These are phyloP conservation scores for Petunia secreta DNA, from an alignment of 257 asterid species.

Conservation along the genomic window DNA sequence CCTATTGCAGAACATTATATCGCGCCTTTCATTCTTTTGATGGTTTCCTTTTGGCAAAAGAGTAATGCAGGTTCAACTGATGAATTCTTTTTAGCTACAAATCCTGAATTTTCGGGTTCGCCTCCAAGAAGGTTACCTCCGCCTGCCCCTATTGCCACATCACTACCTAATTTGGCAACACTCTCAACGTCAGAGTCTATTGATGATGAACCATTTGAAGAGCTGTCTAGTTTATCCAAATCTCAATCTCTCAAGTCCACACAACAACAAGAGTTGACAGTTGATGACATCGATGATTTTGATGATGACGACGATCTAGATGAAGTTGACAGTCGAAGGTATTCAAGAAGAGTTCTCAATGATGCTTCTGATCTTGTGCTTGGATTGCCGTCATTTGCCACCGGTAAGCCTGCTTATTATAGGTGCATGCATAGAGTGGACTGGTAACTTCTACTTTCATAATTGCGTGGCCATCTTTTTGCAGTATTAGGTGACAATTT, in stretches of 20 bases:
- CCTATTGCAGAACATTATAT: not conserved
- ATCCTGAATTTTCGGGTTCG: constrained; percentile 78
- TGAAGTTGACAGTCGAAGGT: constrained; percentile 71
- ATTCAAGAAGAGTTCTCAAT: constrained; percentile 92
- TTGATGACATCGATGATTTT: constrained; percentile 93
- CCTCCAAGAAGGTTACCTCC: constrained; percentile 96
- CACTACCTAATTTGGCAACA: constrained; percentile 60
- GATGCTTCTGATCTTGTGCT: constrained; percentile 89
- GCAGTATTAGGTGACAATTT: not conserved
- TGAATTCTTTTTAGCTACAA: constrained; percentile 87
- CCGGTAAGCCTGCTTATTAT: constrained; percentile 53
- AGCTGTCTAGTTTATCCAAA: constrained; percentile 52
- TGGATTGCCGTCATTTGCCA: constrained; percentile 77
- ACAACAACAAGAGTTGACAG: constrained; percentile 70
- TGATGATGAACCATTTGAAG: constrained; percentile 73
- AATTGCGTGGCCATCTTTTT: constrained; percentile 3
- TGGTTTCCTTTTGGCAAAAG: constrained; percentile 46
- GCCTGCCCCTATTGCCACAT: constrained; percentile 47
- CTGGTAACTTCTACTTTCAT: not conserved
- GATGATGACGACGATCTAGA: constrained; percentile 68
- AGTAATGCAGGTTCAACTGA: constrained; percentile 78
- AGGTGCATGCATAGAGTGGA: constrained; percentile 11
- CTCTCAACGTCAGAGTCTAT: constrained; percentile 58
- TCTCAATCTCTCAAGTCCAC: constrained; percentile 67
- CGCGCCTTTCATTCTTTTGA: not conserved